These are phyloP conservation scores for Rhynchosporium secalis DNA, from an alignment of 2,329 filamentous ascomycete species.

Conservation along the genomic window DNA sequence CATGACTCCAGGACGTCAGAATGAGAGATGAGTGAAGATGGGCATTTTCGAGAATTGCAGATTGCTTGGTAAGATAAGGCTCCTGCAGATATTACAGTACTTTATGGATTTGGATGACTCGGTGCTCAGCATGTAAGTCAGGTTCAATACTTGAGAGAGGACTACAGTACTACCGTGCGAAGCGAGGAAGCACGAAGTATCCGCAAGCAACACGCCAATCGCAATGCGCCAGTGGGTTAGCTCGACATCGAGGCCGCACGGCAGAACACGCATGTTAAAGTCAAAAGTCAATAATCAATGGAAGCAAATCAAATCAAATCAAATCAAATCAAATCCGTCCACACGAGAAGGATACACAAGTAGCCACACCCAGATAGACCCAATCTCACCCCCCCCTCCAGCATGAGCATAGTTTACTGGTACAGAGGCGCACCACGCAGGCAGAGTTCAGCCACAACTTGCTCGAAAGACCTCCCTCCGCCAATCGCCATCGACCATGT, in stretches of 20 bases:
- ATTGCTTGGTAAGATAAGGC: neutral
- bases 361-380: no score
- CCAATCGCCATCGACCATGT: neutral
- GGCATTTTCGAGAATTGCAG: neutral
- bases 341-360: neutral
- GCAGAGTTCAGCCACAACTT: slow-evolving; percentile 13
- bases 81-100: neutral
- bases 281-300: neutral
- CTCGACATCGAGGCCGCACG: slow-evolving; percentile 7
- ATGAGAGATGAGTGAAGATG: neutral
- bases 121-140: neutral
- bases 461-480: slow-evolving; percentile 17
- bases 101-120: neutral
- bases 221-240: neutral
- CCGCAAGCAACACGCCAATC: neutral
- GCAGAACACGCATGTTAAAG: slow-evolving; percentile 11
- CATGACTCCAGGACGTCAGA: neutral
- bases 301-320: neutral
- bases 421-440: no score
- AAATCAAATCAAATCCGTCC: neutral
- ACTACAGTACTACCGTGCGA: neutral
- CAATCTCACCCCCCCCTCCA: no score
- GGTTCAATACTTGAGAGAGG: no score
- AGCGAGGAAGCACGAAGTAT: neutral
- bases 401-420: no score